phyloP scores from a whole-genome alignment of 2,329 filamentous ascomycete genomes.

The Chrysosporium queenslandicum region DNA sequence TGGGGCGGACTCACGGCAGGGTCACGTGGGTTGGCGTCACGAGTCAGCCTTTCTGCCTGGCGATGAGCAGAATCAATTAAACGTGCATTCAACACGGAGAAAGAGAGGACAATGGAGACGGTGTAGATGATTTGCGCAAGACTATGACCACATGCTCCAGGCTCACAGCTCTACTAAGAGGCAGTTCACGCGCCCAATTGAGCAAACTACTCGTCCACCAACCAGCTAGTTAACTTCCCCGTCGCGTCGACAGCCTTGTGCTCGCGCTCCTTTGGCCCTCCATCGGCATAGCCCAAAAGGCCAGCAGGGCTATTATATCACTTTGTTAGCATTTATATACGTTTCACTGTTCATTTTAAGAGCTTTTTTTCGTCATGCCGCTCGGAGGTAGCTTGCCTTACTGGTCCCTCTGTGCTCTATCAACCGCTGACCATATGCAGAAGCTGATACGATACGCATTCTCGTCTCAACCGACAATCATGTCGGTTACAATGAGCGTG shows the following conservation, averaged over 20 bases:
- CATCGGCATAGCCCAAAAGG: background rate
- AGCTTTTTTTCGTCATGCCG: background rate
- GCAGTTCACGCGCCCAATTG: no score
- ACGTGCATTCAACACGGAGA: no score
- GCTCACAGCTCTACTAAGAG: no score
- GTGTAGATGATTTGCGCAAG: no score
- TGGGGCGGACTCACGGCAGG: background rate
- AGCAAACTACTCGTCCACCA: no score
- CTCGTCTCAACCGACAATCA: conserved; percentile 93
- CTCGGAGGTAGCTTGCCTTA: background rate
- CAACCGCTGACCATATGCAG: conserved; percentile 25
- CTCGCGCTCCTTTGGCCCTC: no score
- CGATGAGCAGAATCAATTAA: no score
- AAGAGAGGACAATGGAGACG: no score
- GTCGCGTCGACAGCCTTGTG: no score
- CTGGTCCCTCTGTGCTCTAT: background rate
- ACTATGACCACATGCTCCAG: no score
- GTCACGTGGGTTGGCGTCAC: conserved; percentile 7
- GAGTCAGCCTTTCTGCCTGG: background rate
- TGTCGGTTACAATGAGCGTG: conserved; percentile 91
- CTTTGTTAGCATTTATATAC: background rate
- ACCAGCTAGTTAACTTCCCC: no score
- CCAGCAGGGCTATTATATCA: background rate
- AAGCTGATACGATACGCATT: conserved; percentile 81
- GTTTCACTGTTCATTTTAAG: background rate